A percentile compares a stretch with the other conserved stretches of the same genome.
Conservation (phyloP, 352 stramenopile species). For the Saprolegnia diclina region DNA sequence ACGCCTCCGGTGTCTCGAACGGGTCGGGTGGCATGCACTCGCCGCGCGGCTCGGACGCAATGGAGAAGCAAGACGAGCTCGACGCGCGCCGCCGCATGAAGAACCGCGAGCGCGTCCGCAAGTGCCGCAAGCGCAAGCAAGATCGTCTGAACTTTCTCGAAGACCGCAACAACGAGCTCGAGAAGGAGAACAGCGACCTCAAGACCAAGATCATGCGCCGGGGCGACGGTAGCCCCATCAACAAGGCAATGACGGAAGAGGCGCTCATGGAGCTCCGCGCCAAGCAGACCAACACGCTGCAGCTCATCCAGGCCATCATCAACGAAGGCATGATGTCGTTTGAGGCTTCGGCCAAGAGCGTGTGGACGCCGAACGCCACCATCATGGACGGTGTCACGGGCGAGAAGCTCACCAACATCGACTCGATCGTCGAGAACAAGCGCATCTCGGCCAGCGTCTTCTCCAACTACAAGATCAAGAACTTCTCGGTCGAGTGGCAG, state of each 20-base stretch:
- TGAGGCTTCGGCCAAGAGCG: constrained; percentile 40
- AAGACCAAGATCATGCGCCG: constrained; percentile 72
- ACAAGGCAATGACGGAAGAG: constrained; percentile 45
- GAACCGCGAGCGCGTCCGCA: constrained; percentile 83
- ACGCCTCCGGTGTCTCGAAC: neutral
- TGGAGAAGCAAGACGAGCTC: constrained; percentile 71
- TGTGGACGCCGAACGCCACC: constrained; percentile 63
- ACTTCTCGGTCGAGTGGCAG: constrained; percentile 79
- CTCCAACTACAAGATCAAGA: constrained; percentile 73
- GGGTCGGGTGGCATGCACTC: constrained; percentile 3
- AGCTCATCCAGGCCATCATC: constrained; percentile 24
- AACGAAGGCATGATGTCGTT: constrained; percentile 39
- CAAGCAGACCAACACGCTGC: constrained; percentile 71
- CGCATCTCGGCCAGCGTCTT: constrained; percentile 54
- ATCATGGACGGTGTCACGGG: constrained; percentile 58
- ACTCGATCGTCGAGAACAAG: constrained; percentile 62
- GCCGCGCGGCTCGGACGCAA: constrained; percentile 40
- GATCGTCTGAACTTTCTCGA: constrained; percentile 83
- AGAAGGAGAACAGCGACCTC: constrained; percentile 74
- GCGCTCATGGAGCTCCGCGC: constrained; percentile 73
- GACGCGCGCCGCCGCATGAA: constrained; percentile 83
- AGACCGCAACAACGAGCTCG: constrained; percentile 72
- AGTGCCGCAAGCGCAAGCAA: constrained; percentile 85
- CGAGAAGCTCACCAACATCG: constrained; percentile 42
- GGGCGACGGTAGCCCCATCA: constrained; percentile 30